Evolutionary conservation across 768 basidiomycete genomes (phyloP).

Genomic region (Trametes cinnabarina): DNA sequence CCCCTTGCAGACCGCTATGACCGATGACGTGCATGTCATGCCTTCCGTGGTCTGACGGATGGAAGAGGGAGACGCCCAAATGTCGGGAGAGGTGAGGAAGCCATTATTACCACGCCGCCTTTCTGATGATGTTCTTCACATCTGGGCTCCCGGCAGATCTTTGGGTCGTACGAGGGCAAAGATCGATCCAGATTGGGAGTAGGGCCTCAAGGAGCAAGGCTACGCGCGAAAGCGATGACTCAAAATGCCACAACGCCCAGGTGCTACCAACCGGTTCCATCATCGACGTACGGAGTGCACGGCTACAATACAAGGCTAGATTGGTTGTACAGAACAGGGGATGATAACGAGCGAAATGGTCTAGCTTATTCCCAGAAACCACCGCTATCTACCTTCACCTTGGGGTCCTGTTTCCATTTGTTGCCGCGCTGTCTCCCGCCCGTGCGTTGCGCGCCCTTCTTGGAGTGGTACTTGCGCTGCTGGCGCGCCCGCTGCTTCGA

Average conservation of each 20-base stretch:
- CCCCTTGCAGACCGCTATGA: no score
- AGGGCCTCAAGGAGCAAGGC: no score
- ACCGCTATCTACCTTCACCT: slow-evolving; percentile 57
- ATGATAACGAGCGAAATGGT: neutral
- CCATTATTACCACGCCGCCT: neutral
- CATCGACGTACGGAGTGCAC: neutral
- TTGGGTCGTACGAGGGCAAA: neutral
- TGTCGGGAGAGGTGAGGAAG: neutral
- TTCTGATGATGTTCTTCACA: neutral
- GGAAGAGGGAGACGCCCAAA: neutral
- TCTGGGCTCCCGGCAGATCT: neutral
- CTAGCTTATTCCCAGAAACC: slow-evolving; percentile 47
- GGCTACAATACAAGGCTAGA: neutral
- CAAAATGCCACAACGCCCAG: no score
- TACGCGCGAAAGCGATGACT: no score
- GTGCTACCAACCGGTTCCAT: neutral
- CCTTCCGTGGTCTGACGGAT: neutral
- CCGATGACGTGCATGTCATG: no score
- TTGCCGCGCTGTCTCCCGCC: slow-evolving; percentile 73
- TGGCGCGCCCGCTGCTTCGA: slow-evolving; percentile 57
- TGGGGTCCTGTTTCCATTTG: slow-evolving; percentile 78
- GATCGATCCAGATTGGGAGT: slow-evolving; percentile 1
- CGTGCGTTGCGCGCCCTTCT: slow-evolving; percentile 57
- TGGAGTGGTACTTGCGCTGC: slow-evolving; percentile 77
- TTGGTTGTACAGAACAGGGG: neutral